Evolutionary conservation across 2,329 filamentous ascomycete genomes (phyloP).

Genomic region (Penicillium sp.): DNA sequence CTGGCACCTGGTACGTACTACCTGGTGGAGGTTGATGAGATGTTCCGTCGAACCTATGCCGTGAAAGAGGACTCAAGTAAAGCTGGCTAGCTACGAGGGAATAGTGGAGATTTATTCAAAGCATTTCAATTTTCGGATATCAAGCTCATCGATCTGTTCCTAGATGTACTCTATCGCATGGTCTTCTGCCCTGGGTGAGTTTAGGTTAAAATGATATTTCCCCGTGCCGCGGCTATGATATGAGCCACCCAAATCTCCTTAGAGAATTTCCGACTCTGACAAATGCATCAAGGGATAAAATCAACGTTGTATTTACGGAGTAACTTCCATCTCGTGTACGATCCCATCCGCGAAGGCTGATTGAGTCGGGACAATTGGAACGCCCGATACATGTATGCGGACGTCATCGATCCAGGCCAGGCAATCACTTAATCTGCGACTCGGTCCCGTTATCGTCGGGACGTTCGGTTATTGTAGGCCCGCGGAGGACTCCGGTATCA

Average conservation of each 20-base stretch:
- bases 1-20: slow-evolving; percentile 7
- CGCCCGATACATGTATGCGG: neutral
- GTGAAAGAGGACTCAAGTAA: neutral
- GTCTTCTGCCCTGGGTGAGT: neutral
- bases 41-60: slow-evolving; percentile 1
- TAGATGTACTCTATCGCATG: neutral
- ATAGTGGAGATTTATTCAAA: neutral
- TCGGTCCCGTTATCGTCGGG: slow-evolving; percentile 9
- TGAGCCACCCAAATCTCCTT: neutral
- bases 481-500: slow-evolving; percentile 27
- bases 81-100: neutral
- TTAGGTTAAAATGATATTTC: neutral
- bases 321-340: too few relatives aligned
- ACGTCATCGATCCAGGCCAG: slow-evolving; percentile 19
- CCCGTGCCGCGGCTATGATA: neutral
- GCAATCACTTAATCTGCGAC: slow-evolving; percentile 23
- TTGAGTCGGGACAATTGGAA: neutral
- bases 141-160: neutral
- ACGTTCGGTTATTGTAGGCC: slow-evolving; percentile 14
- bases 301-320: too few relatives aligned
- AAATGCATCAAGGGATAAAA: too few relatives aligned
- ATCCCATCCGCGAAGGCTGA: neutral
- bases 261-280: neutral
- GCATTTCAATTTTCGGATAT: neutral
- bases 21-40: slow-evolving; percentile 1